Base-by-base conservation (phyloP, 441 rosid species). In the Populus hybrid region DNA sequence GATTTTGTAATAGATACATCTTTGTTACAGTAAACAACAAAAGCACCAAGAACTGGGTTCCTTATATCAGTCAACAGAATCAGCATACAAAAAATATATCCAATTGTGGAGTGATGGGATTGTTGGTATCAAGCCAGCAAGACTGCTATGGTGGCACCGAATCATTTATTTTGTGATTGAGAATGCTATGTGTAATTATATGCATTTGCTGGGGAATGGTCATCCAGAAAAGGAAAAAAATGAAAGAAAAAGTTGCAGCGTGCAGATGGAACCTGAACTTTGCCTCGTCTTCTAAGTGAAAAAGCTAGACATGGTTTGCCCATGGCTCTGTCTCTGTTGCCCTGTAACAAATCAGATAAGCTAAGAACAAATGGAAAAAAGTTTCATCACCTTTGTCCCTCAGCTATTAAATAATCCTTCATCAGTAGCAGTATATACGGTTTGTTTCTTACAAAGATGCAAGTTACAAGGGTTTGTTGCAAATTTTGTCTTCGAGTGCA, bases 391-490 rank as follows among this genome's bases (percentile, higher is more conserved):
- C 12, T 0, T 18, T 16, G 28, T 34, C 32, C 24, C 18, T 69
- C 36, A 38, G 36, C 71, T 61, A 50, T 30, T 67, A 18, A 67
- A 26, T n/a, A 23, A 65, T 74, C 8, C 18, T 24, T 16, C 11
- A 26, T 8, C 19, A 6, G 9, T 42, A 24, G 8, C 26, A 34
- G 66, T 40, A 46, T 18, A 8, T 16, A 16, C 32, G 63, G 36
- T 53, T 72, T 72, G 36, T 42, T 24, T 26, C 4, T 35, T 59
- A 46, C 59, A 73, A 66, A 70, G 42, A 77, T 16, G 57, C 11
- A 73, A 30, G 77, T 73, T 73, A 73, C 77, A n/a, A n/a, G 69
- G 42, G 69, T 73, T 73, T 79, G 81, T 73, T 73, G 19, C 40
- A 73, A 35, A 73, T 6, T 30, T 73, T 79, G 81, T 73, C 73